Evolutionary conservation across 345 rosid genomes (phyloP).

Genomic region (Abelmoschus esculentus): DNA sequence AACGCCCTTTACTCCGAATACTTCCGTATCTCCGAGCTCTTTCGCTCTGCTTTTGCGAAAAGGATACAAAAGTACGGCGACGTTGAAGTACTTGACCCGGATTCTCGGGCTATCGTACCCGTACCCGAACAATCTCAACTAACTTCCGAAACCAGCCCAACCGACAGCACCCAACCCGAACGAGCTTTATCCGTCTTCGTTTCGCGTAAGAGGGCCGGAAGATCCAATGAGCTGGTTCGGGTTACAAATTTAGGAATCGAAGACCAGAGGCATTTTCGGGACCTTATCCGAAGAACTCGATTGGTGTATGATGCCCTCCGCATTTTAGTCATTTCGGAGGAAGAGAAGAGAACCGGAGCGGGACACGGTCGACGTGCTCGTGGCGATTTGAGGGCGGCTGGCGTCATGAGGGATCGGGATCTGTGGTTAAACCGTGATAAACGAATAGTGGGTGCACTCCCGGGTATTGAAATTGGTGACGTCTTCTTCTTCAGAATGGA

Average conservation of each 20-base stretch:
- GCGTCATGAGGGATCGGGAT: slow-evolving; percentile 45
- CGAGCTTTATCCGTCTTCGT: slow-evolving; percentile 13
- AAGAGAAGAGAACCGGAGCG: slow-evolving; percentile 24
- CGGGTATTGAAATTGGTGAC: slow-evolving; percentile 74
- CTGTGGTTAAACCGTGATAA: slow-evolving; percentile 77
- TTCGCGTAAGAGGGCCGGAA: slow-evolving; percentile 22
- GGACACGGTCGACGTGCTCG: slow-evolving; percentile 32
- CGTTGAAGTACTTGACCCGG: slow-evolving; percentile 29
- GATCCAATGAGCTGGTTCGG: slow-evolving; percentile 75
- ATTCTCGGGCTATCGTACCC: slow-evolving; percentile 52
- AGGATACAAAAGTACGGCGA: slow-evolving; percentile 31
- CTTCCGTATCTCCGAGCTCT: slow-evolving; percentile 42
- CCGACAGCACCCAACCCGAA: neutral
- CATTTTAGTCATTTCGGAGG: slow-evolving; percentile 36
- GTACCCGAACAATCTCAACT: slow-evolving; percentile 14
- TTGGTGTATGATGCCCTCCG: slow-evolving; percentile 59
- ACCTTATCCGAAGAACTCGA: slow-evolving; percentile 48
- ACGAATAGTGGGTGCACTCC: slow-evolving; percentile 80
- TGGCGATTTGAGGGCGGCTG: slow-evolving; percentile 49
- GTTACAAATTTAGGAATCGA: slow-evolving; percentile 51
- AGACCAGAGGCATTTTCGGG: slow-evolving; percentile 52
- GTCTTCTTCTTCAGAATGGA: slow-evolving; percentile 76
- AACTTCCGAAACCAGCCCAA: neutral
- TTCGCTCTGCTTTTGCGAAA: slow-evolving; percentile 49
- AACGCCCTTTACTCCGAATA: slow-evolving; percentile 43